A percentile compares a stretch with the other conserved stretches of the same genome.
Conservation (phyloP, 371 early-diverging fungal genomes). For the Umbelopsis sp. region DNA sequence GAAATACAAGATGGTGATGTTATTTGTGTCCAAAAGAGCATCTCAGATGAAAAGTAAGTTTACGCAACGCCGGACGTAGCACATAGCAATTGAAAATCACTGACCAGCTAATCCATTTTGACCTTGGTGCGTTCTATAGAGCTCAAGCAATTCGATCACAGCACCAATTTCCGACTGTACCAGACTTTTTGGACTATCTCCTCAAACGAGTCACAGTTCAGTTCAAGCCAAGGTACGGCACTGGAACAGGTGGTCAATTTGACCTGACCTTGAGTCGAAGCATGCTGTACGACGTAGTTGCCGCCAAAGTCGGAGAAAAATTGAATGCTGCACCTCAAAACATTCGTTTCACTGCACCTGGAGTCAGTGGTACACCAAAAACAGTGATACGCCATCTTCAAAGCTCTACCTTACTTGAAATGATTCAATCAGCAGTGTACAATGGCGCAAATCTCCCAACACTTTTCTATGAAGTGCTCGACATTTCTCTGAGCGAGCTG, state of each 20-base stretch:
- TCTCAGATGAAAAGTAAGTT: slow-evolving; percentile 59
- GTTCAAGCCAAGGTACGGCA: slow-evolving; percentile 65
- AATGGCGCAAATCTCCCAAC: slow-evolving; percentile 25
- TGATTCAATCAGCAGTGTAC: slow-evolving; percentile 24
- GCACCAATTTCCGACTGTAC: slow-evolving; percentile 52
- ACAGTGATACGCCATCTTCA: slow-evolving; percentile 26
- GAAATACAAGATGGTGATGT: slow-evolving; percentile 94
- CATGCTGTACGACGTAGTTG: slow-evolving; percentile 32
- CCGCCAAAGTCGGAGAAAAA: slow-evolving; percentile 26
- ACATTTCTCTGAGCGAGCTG: slow-evolving; percentile 77
- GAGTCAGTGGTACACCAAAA: slow-evolving; percentile 26
- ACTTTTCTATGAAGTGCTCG: slow-evolving; percentile 83
- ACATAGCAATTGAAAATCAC: neutral
- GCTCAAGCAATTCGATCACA: slow-evolving; percentile 22
- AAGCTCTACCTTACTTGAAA: slow-evolving; percentile 24
- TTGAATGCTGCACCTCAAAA: slow-evolving; percentile 38
- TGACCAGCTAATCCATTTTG: neutral
- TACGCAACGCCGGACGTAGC: neutral
- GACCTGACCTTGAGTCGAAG: slow-evolving; percentile 28
- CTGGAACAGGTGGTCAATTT: slow-evolving; percentile 27
- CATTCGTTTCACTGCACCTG: slow-evolving; percentile 32
- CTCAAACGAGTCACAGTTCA: slow-evolving; percentile 66
- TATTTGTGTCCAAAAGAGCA: slow-evolving; percentile 75
- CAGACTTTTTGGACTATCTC: slow-evolving; percentile 76
- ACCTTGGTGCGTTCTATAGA: slow-evolving; percentile 14